A percentile compares a stretch with the other conserved stretches of the same genome.
phyloP scores from a whole-genome alignment of 768 basidiomycete genomes.

The Terana coerulea region DNA sequence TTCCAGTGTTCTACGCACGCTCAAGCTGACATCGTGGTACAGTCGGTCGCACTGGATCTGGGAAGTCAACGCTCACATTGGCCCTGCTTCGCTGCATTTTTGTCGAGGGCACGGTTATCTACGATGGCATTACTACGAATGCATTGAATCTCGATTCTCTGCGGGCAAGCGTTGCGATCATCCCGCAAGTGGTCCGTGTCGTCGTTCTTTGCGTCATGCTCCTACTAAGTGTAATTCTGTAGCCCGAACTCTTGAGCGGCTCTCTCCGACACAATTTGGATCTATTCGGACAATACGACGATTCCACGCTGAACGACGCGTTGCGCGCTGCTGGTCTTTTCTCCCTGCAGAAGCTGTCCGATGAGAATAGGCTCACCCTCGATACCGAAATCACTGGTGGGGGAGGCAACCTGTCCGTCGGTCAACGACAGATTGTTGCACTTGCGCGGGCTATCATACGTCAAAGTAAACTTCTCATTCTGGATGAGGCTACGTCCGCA shows the following conservation, averaged over 20 bases:
- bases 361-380: conserved; percentile 35
- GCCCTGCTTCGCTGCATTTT: conserved; percentile 47
- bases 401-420: not conserved
- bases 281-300: conserved; percentile 40
- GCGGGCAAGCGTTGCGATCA: conserved; percentile 26
- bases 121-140: conserved; percentile 39
- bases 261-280: conserved; percentile 55
- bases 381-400: conserved; percentile 35
- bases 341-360: conserved; percentile 32
- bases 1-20: not conserved
- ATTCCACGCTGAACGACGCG: not conserved
- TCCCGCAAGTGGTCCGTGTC: conserved; percentile 32
- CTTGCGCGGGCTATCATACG: conserved; percentile 51
- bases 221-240: conserved; percentile 24
- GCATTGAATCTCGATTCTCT: conserved; percentile 44
- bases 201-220: not conserved
- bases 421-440: not conserved
- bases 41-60: conserved; percentile 43
- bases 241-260: conserved; percentile 51
- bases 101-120: conserved; percentile 43
- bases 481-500: conserved; percentile 53
- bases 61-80: conserved; percentile 36
- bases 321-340: not conserved
- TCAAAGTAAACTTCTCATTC: conserved; percentile 48
- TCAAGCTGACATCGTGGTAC: conserved; percentile 23